These are phyloP conservation scores for Trichocladium antarcticum DNA, from an alignment of 495 filamentous ascomycete genomes.

Conservation along the genomic window DNA sequence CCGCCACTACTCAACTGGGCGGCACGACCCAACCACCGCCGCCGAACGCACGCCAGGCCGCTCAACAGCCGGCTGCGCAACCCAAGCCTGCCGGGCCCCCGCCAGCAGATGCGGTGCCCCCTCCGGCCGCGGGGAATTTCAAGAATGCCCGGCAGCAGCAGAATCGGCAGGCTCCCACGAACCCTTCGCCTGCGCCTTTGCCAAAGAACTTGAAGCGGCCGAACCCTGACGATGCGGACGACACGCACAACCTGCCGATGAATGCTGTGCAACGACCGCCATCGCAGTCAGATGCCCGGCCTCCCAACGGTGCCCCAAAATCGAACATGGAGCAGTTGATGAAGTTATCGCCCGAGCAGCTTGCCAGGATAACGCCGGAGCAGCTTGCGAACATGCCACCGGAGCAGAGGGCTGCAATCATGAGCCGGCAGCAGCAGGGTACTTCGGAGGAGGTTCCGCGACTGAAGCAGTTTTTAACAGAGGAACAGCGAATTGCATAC, in stretches of 20 bases:
- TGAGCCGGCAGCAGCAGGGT: conserved; percentile 29
- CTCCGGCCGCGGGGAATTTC: neutral
- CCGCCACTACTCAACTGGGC: neutral
- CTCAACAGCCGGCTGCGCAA: neutral
- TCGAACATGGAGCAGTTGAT: neutral
- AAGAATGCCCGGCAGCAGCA: neutral
- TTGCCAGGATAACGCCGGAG: conserved; percentile 20
- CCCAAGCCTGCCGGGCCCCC: neutral
- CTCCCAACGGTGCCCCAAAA: neutral
- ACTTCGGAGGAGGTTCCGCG: conserved; percentile 24
- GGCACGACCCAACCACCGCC: neutral
- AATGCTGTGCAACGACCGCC: conserved; percentile 26
- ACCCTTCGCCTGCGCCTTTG: conserved; percentile 16
- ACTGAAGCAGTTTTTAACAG: conserved; percentile 25
- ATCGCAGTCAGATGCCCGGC: conserved; percentile 12
- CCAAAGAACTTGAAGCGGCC: conserved; percentile 44
- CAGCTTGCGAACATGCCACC: conserved; percentile 44
- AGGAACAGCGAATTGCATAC: conserved; percentile 20
- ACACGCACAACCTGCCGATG: conserved; percentile 39
- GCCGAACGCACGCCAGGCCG: neutral
- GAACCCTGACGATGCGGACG: conserved; percentile 51
- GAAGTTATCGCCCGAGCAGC: conserved; percentile 1
- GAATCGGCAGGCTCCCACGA: conserved; percentile 5
- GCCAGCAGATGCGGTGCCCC: neutral
- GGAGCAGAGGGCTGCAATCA: conserved; percentile 37